Conservation (phyloP, 768 basidiomycete species). For the Mrakia hoshinonis region DNA sequence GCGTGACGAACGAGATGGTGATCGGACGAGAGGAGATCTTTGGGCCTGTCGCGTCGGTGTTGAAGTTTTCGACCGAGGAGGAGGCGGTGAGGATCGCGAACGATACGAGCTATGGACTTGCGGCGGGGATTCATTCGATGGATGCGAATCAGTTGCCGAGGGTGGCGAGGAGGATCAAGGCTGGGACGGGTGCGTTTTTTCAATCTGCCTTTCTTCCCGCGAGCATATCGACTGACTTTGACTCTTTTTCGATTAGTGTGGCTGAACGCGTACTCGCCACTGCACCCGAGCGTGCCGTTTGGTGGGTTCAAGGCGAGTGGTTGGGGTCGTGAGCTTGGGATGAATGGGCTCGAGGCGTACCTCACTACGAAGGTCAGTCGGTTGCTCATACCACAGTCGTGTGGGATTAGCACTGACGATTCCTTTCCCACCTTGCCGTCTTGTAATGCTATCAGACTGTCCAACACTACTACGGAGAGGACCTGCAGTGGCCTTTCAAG, state of each 20-base stretch:
- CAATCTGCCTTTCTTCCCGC: neutral
- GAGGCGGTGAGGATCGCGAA: constrained; percentile 80
- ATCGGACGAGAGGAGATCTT: constrained; percentile 77
- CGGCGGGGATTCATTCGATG: constrained; percentile 73
- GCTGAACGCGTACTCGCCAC: constrained; percentile 58
- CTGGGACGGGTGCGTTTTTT: constrained; percentile 48
- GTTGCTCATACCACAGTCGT: neutral
- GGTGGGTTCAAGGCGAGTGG: constrained; percentile 80
- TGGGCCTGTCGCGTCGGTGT: constrained; percentile 78
- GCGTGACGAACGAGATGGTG: constrained; percentile 59
- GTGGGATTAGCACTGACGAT: neutral
- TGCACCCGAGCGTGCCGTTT: constrained; percentile 56
- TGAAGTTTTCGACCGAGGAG: constrained; percentile 77
- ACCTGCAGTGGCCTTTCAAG: constrained; percentile 5
- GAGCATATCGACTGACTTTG: neutral
- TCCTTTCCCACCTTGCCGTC: neutral
- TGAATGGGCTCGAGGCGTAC: constrained; percentile 32
- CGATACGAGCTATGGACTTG: constrained; percentile 77
- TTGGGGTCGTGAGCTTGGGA: constrained; percentile 45
- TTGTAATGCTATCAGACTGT: neutral
- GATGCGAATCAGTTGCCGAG: constrained; percentile 64
- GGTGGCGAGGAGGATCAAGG: constrained; percentile 63
- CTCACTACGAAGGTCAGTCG: constrained; percentile 6
- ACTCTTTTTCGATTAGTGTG: constrained; percentile 46
- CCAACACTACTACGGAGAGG: neutral